These are phyloP conservation scores for Heimioporus punctisporus DNA, from an alignment of 1,284 basidiomycete species.

Conservation along the genomic window DNA sequence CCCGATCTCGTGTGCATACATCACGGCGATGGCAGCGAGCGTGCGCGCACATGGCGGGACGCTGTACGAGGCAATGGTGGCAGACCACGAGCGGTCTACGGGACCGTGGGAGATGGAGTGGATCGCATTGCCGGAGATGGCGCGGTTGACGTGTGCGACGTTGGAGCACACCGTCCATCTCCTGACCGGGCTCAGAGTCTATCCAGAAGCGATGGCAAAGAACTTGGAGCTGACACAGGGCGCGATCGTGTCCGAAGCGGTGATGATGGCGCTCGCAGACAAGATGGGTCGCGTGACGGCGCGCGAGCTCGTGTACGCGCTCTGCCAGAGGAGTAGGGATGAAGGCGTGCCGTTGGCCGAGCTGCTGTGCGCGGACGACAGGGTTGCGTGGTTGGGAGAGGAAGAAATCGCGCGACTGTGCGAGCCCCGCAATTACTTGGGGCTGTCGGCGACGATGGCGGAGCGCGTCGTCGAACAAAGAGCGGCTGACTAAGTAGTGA, in stretches of 20 bases:
- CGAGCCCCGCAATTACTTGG: constrained; percentile 40
- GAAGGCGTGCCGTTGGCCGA: constrained; percentile 34
- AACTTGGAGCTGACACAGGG: constrained; percentile 42
- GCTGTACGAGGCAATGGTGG: constrained; percentile 46
- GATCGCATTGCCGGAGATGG: constrained; percentile 46
- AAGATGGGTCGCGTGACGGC: constrained; percentile 42
- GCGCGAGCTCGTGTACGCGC: constrained; percentile 43
- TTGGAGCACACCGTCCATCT: constrained; percentile 38
- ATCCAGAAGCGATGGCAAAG: constrained; percentile 38
- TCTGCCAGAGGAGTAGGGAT: constrained; percentile 35
- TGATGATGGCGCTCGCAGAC: constrained; percentile 47
- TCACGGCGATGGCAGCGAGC: constrained; percentile 41
- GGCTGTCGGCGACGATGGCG: constrained; percentile 40
- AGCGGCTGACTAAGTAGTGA: too few species aligned
- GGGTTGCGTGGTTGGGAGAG: constrained; percentile 26
- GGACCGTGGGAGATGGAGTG: constrained; percentile 51
- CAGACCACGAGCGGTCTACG: constrained; percentile 47
- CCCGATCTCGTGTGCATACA: constrained; percentile 43
- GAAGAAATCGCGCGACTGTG: constrained; percentile 35
- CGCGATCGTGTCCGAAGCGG: constrained; percentile 43
- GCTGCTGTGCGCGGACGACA: constrained; percentile 31
- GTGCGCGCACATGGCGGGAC: constrained; percentile 39
- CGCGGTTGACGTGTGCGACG: constrained; percentile 40
- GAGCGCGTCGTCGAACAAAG: constrained; percentile 15
- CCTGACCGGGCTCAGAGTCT: constrained; percentile 40